phyloP scores from a whole-genome alignment of 2,329 filamentous ascomycete species.

The Hypomyces rosellus region DNA sequence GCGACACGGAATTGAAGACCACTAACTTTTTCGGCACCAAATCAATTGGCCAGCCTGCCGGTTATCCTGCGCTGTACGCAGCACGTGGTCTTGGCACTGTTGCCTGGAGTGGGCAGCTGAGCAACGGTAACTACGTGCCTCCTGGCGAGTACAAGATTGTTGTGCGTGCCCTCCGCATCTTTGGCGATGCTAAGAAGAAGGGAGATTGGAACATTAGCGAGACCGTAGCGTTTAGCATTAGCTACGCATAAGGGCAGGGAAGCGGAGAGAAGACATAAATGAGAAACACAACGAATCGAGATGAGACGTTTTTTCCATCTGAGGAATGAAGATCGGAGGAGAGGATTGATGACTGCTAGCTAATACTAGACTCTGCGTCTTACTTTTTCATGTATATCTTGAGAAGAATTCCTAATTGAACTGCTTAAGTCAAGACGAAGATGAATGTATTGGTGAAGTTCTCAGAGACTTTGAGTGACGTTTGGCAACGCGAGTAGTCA shows the following conservation, averaged over 20 bases:
- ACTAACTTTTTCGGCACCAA: conserved; percentile 32
- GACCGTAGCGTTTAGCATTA: conserved; percentile 38
- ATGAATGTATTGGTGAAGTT: too few species aligned
- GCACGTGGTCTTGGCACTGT: conserved; percentile 20
- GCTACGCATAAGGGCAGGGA: conserved; percentile 26
- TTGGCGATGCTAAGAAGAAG: conserved; percentile 38
- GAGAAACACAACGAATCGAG: neutral
- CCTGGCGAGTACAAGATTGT: conserved; percentile 44
- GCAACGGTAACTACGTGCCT: conserved; percentile 41
- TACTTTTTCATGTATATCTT: too few species aligned
- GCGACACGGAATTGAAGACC: conserved; percentile 18
- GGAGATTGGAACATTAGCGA: conserved; percentile 42
- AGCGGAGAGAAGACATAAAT: neutral
- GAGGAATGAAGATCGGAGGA: neutral
- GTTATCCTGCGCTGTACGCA: conserved; percentile 33
- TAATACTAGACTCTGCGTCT: too few species aligned
- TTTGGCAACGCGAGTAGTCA: too few species aligned
- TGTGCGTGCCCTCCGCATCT: conserved; percentile 44
- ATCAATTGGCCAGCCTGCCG: conserved; percentile 36
- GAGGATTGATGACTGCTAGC: neutral
- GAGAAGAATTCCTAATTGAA: too few species aligned
- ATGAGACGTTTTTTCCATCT: too few species aligned
- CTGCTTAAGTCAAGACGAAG: too few species aligned
- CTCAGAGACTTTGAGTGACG: too few species aligned
- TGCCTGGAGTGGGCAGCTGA: conserved; percentile 42